Evolutionary conservation across 257 asterid species (phyloP), one percentile per base, ranked within the genome.

Genomic region (Haberlea rhodopensis): DNA sequence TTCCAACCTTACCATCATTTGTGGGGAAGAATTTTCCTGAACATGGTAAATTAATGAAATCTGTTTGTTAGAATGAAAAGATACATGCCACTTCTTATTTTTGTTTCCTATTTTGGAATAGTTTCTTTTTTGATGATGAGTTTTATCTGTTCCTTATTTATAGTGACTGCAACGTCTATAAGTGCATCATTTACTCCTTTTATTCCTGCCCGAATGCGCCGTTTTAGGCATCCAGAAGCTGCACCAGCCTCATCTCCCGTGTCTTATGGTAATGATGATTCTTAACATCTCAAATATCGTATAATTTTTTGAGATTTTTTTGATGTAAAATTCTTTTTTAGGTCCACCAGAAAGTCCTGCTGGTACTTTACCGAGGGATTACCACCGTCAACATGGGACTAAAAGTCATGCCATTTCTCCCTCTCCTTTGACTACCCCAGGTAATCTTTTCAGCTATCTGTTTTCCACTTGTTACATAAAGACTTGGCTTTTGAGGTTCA

Each of bases 381-480:
- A 2, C 62, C 83, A 48, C 68, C 94, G 53, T 71, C 81, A 53
- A 64, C 90, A 45, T 57, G 79, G 72, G 66, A 48, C 37, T 60
- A 80, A 75, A 71, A 67, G 66, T 51, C 88, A 5, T 59, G 77
- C 77, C 53, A 65, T 78, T 74, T 82, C 99, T 70, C 97, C 97
- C 49, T 74, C 96, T 75, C 96, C 95, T 29, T 75, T 89, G 20
- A 62, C 81, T 68, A 65, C 79, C 73, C 78, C 85, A 57, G 97
- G 99, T 89, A 84, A 56, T 71, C 10, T 66, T 75, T 53, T 62
- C n/a, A 5, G 24, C 13, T 63, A 64, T 65, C 62, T 63, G 34
- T 65, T 60, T 37, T 37, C 68, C 20, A 21, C 53, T 29, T 11
- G 31, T 63, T 45, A 49, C 19, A 46, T 21, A 1, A 49, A 25